Evolutionary conservation across 1,284 basidiomycete genomes (phyloP).

Genomic region (Thecaphora thlaspeos): DNA sequence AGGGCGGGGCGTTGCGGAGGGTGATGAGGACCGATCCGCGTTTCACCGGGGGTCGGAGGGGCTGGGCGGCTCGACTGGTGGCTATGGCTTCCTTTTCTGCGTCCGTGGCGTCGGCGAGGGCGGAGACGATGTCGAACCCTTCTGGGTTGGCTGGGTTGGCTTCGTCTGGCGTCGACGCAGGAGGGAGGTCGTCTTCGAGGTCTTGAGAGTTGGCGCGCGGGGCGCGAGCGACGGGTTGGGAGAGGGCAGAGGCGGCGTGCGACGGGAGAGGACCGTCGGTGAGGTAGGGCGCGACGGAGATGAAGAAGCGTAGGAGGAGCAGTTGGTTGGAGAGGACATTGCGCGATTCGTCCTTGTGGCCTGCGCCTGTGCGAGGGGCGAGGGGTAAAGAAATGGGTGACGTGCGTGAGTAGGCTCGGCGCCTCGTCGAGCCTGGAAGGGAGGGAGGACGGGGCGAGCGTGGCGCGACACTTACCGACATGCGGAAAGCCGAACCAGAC

Average conservation of each 20-base stretch:
- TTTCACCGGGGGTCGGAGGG: constrained; percentile 54
- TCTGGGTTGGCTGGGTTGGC: no score
- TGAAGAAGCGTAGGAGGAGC: constrained; percentile 80
- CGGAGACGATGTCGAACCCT: background rate
- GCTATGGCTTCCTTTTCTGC: constrained; percentile 44
- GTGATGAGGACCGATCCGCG: constrained; percentile 75
- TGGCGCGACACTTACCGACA: constrained; percentile 66
- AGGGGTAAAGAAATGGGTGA: no score
- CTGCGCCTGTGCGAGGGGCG: constrained; percentile 65
- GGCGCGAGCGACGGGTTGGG: constrained; percentile 16
- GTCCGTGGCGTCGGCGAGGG: constrained; percentile 11
- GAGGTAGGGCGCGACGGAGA: constrained; percentile 70
- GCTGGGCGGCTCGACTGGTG: constrained; percentile 61
- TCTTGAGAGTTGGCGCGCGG: constrained; percentile 28
- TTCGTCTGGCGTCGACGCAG: no score
- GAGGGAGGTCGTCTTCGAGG: constrained; percentile 6
- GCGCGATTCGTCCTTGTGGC: constrained; percentile 89
- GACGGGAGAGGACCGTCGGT: constrained; percentile 49
- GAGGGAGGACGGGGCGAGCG: no score
- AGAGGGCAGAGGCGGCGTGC: constrained; percentile 49
- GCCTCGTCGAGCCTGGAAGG: no score
- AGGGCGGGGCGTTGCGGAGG: constrained; percentile 80
- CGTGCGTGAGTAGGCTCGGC: no score
- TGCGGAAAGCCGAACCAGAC: constrained; percentile 97
- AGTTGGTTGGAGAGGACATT: constrained; percentile 90